Evolutionary conservation across 2,329 filamentous ascomycete genomes (phyloP).

Genomic region (Aspergillus novofumigatus): DNA sequence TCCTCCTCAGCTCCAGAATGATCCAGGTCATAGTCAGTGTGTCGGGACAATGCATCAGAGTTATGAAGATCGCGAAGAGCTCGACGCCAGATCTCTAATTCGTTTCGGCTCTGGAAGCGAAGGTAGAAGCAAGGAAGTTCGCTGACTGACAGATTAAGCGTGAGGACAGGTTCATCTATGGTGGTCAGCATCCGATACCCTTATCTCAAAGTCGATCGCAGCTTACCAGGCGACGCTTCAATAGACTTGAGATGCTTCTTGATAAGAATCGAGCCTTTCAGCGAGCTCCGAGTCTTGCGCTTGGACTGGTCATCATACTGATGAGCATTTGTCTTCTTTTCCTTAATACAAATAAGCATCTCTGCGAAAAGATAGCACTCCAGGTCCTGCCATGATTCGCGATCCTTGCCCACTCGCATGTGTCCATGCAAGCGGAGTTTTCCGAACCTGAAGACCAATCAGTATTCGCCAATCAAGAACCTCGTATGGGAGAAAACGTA

Average conservation of each 20-base stretch:
- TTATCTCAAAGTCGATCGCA: neutral
- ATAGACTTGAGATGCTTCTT: slow-evolving; percentile 96
- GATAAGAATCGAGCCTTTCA: slow-evolving; percentile 97
- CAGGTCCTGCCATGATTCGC: slow-evolving; percentile 92
- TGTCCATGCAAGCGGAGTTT: slow-evolving; percentile 86
- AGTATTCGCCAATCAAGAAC: neutral
- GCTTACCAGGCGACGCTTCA: slow-evolving; percentile 54
- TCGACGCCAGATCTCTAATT: slow-evolving; percentile 87
- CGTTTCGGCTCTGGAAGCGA: slow-evolving; percentile 71
- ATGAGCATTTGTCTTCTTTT: slow-evolving; percentile 67
- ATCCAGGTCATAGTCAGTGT: slow-evolving; percentile 75
- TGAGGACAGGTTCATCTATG: slow-evolving; percentile 75
- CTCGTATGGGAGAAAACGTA: slow-evolving; percentile 34
- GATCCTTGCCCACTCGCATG: slow-evolving; percentile 91
- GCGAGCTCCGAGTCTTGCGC: slow-evolving; percentile 72
- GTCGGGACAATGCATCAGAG: slow-evolving; percentile 58
- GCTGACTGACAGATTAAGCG: slow-evolving; percentile 81
- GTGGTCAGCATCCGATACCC: neutral
- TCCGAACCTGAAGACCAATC: slow-evolving; percentile 66
- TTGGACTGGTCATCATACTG: slow-evolving; percentile 61
- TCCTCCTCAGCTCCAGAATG: slow-evolving; percentile 84
- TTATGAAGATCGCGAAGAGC: slow-evolving; percentile 79
- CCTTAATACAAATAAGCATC: slow-evolving; percentile 99
- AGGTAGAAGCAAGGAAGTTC: slow-evolving; percentile 94
- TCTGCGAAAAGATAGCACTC: slow-evolving; percentile 96